Evolutionary conservation across 2,329 filamentous ascomycete genomes (phyloP), one percentile per base, ranked within the genome.

Genomic region (Ophiosphaerella herpotricha): DNA sequence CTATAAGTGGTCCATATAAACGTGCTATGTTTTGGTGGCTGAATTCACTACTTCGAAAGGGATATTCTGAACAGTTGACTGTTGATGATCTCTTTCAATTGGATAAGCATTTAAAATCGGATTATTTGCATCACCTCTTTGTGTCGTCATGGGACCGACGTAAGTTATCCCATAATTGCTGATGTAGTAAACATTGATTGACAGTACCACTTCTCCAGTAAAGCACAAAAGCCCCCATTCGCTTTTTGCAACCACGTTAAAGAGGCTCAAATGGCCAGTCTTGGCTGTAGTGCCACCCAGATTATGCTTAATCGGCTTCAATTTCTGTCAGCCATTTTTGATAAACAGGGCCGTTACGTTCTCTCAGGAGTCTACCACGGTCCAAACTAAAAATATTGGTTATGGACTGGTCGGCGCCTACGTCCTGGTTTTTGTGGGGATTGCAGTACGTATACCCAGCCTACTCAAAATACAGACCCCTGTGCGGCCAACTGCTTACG

Each of bases 21-120:
- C 71, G 73, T 37, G 68, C 66, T 0, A 66, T 81, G 11, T 84
- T 84, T 58, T 78, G 74, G 71, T 84, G 82, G 82, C 64, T 83
- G 42, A 82, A 79, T 49, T 73, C 75, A 2, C 61, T 85, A 6
- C 78, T 85, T 36, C 72, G 72, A 23, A 66, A 69, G 13, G 81
- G 82, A 0, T 82, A 76, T 66, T 74, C 65, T 4, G 77, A 73
- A 6, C 54, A 72, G 3, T 55, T 82, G 12, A 57, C 63, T 0
- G 66, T 81, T 0, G 74, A 77, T 7, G 78, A 80, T 48, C 68
- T 81, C 3, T 77, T 66, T 52, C 52, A 66, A 0, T 61, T 81
- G 31, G 79, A 81, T 50, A 77, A 79, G 47, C 66, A 77, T 43
- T 56, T 80, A 9, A 52, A 63, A 7, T 77, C 78, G 0, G 73